Evolutionary conservation across 139 green algal species (phyloP), one percentile per base, ranked within the genome.

Genomic region (Bryopsis sp.): DNA sequence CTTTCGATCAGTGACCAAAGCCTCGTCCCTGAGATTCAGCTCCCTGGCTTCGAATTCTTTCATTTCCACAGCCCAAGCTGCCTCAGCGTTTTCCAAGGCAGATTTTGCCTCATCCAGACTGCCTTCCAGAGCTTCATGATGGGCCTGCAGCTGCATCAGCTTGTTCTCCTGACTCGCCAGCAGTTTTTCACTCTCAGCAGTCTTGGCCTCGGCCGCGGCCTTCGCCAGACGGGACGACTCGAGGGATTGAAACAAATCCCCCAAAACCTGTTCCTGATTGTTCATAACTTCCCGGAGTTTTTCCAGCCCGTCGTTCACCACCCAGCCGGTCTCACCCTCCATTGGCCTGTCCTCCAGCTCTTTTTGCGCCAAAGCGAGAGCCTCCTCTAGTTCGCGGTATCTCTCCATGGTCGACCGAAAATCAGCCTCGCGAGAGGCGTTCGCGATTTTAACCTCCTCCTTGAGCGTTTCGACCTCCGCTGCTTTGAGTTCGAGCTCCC

Each of bases 371-470:
- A 36, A 26, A 61, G 50, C 50, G 6, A 61, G 33, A 36, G 50
- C 50, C 6, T 61, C 50, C 33, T 61, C 50, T 6, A 61, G 19
- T 61, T 61, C 50, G 31, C 19, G 50, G 33, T 61, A 61, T 11
- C 50, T 22, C 50, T 61, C 50, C 50, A 61, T 61, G 24, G 50
- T 36, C 24, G 19, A 8, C 8, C 6, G 31, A 22, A 61, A 22
- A 33, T 61, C 50, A 8, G 8, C 50, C 31, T 15, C 19, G 31
- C 50, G 50, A 33, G 31, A 6, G 31, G 31, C 6, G 24, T 61
- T 22, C 8, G 33, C 6, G 31, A 11, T 28, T 32, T 61, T 6
- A 22, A 61, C 11, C 19, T 61, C 50, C 33, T 15, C 19, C 33
- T 28, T 61, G 8, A 61, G 19, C 15, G 6, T 32, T 8, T 61